Percentiles rank a stretch among this genome's conserved stretches.
Conservation (phyloP, 257 asterid genomes). For the Lavandula angustifolia region DNA sequence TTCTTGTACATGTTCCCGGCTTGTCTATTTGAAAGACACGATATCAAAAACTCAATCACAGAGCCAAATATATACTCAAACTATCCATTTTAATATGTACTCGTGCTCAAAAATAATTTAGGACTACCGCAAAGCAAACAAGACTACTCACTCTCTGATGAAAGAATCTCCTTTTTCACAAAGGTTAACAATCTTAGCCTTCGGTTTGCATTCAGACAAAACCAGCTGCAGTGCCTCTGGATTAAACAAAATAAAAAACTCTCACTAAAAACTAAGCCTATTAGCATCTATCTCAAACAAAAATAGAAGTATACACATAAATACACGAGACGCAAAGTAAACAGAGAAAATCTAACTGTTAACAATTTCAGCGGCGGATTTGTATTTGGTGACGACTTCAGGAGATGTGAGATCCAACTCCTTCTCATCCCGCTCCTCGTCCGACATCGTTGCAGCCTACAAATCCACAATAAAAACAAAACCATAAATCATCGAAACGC, state of each 20-base stretch:
- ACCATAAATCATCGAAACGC: neutral
- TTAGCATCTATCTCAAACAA: neutral
- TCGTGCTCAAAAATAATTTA: neutral
- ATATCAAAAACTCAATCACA: neutral
- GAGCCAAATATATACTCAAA: neutral
- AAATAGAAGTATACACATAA: neutral
- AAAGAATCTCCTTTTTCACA: slow-evolving; percentile 87
- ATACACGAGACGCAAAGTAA: neutral
- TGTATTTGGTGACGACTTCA: slow-evolving; percentile 91
- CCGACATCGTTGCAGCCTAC: slow-evolving; percentile 60
- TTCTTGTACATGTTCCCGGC: slow-evolving; percentile 91
- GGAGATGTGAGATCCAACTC: slow-evolving; percentile 88
- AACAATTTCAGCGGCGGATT: slow-evolving; percentile 87
- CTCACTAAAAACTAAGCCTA: neutral
- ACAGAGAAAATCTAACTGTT: slow-evolving; percentile 49
- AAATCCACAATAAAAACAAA: slow-evolving; percentile 31
- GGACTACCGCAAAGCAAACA: neutral
- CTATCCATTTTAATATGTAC: too few species aligned
- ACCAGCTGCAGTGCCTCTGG: slow-evolving; percentile 94
- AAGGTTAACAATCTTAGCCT: slow-evolving; percentile 74
- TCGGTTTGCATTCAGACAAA: slow-evolving; percentile 72
- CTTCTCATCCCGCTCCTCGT: slow-evolving; percentile 85
- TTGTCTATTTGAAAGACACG: slow-evolving; percentile 49
- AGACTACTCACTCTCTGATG: slow-evolving; percentile 62
- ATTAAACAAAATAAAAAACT: slow-evolving; percentile 12